Evolutionary conservation across 2,329 filamentous ascomycete species (phyloP).

Genomic region (Diaporthe helianthi): DNA sequence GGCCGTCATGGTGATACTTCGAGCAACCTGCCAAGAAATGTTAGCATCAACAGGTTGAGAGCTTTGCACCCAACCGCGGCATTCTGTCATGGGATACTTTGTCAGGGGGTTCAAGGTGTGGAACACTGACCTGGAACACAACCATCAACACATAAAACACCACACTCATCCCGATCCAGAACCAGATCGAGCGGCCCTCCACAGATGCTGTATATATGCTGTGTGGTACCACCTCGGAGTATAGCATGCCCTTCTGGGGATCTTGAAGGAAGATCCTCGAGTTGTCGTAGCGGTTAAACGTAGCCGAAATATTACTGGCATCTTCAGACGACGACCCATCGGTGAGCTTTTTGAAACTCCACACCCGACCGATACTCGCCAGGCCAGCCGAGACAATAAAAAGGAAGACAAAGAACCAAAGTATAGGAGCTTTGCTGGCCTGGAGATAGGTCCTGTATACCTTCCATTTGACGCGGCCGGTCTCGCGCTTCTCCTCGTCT

Average conservation of each 20-base stretch:
- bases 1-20: constrained; percentile 41
- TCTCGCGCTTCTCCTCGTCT: constrained; percentile 43
- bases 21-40: constrained; percentile 32
- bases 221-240: constrained; percentile 30
- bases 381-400: constrained; percentile 38
- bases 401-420: constrained; percentile 41
- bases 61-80: background rate
- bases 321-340: constrained; percentile 38
- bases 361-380: constrained; percentile 41
- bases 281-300: constrained; percentile 21
- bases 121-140: constrained; percentile 30
- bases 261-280: constrained; percentile 32
- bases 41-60: background rate
- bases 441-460: constrained; percentile 45
- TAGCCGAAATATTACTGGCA: constrained; percentile 30
- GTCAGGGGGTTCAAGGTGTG: too few relatives aligned
- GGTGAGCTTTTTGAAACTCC: constrained; percentile 46
- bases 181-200: constrained; percentile 34
- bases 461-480: constrained; percentile 44
- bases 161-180: constrained; percentile 43
- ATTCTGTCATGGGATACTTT: too few relatives aligned
- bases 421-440: constrained; percentile 40
- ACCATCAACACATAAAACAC: constrained; percentile 41
- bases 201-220: constrained; percentile 5
- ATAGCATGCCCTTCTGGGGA: constrained; percentile 22